Conservation (phyloP, 805 yeast species). For the Komagataella pseudopastoris region DNA sequence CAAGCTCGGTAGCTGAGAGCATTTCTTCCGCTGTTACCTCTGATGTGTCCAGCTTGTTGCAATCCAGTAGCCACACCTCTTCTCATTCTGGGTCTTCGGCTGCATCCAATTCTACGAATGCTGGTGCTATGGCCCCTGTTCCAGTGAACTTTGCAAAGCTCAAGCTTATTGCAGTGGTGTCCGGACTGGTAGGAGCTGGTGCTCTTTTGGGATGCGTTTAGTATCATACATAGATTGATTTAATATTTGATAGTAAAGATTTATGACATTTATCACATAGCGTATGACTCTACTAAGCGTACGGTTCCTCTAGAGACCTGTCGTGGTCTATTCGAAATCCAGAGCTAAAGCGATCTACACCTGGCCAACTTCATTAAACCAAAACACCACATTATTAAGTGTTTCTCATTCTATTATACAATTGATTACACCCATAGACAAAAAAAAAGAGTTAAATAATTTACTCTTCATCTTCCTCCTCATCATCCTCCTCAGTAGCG, state of each 20-base stretch:
- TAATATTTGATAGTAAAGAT: no score
- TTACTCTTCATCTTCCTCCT: slow-evolving; percentile 89
- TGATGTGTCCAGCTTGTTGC: background rate
- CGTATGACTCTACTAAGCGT: background rate
- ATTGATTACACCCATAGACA: background rate
- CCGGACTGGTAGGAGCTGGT: background rate
- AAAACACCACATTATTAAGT: background rate
- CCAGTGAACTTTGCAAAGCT: background rate
- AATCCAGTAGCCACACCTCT: background rate
- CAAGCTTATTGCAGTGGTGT: background rate
- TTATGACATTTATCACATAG: background rate
- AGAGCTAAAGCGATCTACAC: background rate
- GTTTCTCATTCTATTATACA: background rate
- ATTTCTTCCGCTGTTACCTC: background rate
- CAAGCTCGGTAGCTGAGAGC: background rate
- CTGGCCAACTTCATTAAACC: background rate
- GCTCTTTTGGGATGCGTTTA: background rate
- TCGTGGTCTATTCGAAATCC: background rate
- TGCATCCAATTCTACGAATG: background rate
- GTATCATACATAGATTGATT: background rate
- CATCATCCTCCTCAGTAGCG: slow-evolving; percentile 92
- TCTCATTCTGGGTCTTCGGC: background rate
- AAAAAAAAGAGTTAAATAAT: slow-evolving; percentile 11
- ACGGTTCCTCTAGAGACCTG: background rate
- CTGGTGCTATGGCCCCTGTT: background rate